Evolutionary conservation across 495 filamentous ascomycete species (phyloP).

Genomic region (Podospora pseudoanserina): DNA sequence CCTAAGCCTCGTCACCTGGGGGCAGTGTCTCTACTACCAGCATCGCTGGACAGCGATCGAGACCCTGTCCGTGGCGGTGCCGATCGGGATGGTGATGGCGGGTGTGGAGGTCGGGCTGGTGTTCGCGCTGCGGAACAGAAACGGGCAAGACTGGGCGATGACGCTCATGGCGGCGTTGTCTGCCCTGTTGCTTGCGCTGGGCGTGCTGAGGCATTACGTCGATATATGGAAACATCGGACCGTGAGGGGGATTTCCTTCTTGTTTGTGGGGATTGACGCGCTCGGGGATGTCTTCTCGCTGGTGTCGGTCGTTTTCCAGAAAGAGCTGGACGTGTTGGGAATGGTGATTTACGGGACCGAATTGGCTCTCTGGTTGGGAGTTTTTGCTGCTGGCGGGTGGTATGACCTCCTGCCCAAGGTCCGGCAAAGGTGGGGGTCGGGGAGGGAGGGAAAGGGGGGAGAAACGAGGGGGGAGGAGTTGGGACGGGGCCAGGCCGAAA

Average conservation of each 20-base stretch:
- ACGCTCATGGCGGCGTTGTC: constrained; percentile 60
- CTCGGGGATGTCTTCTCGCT: constrained; percentile 61
- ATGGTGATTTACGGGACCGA: constrained; percentile 62
- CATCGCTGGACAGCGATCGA: not conserved
- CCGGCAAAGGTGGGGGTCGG: not conserved
- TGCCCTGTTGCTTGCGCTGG: constrained; percentile 53
- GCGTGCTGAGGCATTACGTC: constrained; percentile 37
- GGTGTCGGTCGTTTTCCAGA: constrained; percentile 58
- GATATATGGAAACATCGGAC: constrained; percentile 40
- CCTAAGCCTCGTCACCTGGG: constrained; percentile 61
- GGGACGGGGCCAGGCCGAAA: not conserved
- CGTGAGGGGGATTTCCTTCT: constrained; percentile 62
- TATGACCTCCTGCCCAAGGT: constrained; percentile 59
- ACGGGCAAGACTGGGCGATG: constrained; percentile 45
- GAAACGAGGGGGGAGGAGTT: not conserved
- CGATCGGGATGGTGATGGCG: not conserved
- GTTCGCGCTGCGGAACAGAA: not conserved
- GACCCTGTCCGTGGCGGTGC: not conserved
- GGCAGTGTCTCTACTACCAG: constrained; percentile 62
- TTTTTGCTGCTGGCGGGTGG: constrained; percentile 57
- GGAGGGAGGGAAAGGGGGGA: not conserved
- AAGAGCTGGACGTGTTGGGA: constrained; percentile 51
- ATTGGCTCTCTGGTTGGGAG: constrained; percentile 57
- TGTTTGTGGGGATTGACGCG: constrained; percentile 63
- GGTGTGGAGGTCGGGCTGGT: not conserved